Percentiles rank a stretch among this genome's conserved stretches.
phyloP scores from a whole-genome alignment of 371 early-diverging fungal genomes.

The Mucor piriformis region DNA sequence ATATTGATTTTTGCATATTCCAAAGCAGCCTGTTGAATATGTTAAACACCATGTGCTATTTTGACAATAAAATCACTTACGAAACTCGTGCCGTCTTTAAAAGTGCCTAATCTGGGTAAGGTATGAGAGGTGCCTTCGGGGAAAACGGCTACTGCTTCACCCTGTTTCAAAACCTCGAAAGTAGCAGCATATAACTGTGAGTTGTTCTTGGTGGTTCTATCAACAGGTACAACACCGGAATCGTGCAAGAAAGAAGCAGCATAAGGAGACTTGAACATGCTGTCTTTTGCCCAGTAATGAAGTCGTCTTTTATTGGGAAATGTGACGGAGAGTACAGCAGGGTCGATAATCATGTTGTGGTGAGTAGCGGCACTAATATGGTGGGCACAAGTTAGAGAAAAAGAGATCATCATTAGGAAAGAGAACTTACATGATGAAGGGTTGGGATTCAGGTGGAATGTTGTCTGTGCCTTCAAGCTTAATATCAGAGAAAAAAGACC shows the following conservation, averaged over 20 bases:
- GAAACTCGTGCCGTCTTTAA: constrained; percentile 57
- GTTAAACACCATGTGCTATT: too few relatives aligned
- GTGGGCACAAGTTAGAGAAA: background rate
- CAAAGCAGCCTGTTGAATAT: constrained; percentile 52
- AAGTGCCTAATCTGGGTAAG: constrained; percentile 41
- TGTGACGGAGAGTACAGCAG: constrained; percentile 51
- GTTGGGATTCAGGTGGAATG: constrained; percentile 37
- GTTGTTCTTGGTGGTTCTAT: constrained; percentile 60
- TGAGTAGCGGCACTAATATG: constrained; percentile 59
- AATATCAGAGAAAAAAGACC: constrained; percentile 52
- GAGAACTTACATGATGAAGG: constrained; percentile 44
- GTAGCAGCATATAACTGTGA: constrained; percentile 50
- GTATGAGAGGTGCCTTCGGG: constrained; percentile 65
- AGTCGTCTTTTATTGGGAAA: constrained; percentile 50
- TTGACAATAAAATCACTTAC: constrained; percentile 25
- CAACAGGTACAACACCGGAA: constrained; percentile 62
- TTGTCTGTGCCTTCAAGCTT: constrained; percentile 42
- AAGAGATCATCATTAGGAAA: background rate
- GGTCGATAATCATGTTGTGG: constrained; percentile 64
- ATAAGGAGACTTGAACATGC: constrained; percentile 50
- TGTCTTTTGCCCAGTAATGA: constrained; percentile 66
- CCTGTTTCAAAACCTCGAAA: constrained; percentile 47
- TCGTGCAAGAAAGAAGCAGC: constrained; percentile 42
- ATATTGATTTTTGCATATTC: constrained; percentile 51
- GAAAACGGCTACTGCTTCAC: constrained; percentile 60